Base-by-base conservation (phyloP, 371 early-diverging fungal genomes). In the Apophysomyces trapeziformis region DNA sequence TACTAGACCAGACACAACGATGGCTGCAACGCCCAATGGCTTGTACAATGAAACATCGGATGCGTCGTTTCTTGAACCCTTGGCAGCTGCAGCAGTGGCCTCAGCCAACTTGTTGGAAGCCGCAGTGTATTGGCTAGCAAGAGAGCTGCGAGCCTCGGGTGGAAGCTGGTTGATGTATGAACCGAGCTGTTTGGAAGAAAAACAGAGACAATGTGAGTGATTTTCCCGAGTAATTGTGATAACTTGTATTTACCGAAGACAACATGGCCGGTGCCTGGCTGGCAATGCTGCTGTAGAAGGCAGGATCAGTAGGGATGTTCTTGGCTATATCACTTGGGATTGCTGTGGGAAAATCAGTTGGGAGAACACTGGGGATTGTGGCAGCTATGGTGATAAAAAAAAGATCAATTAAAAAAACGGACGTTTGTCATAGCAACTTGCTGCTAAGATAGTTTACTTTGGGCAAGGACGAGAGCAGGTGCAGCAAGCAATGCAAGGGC, bases 391-490 rank as follows among this genome's bases (percentile, higher is more conserved):
- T 26, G 32, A 26, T 26, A 26, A 26, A 2, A 26, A 26, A 26
- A 26, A 26, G 32, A 26, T 26, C 32, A 26, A 26, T 21, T 26
- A 26, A 26, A 3, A 26, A 26, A 26, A 26, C 32, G 32, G 32
- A 26, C 32, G 32, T 26, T 26, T 26, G 32, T 26, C 32, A 26
- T 26, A 26, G 32, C 32, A 26, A 26, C 2, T 26, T 26, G 32
- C 32, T 26, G 32, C 32, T 26, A 26, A 26, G 1, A 26, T 26
- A 26, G 32, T 26, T 59, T 59, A 59, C 60, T 59, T 43, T 59
- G 60, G 11, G 60, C 60, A 59, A 59, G 38, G 5, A n/a, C 60
- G 9, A 59, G n/a, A 38, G 60, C 41, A 59, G 58, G 41, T 16
- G 60, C 60, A n/a, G 60, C 26, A 59, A 59, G 11, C 7, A 38